These are phyloP conservation scores for Cercospora nicotianae DNA, from an alignment of 2,329 filamentous ascomycete species.

Conservation along the genomic window DNA sequence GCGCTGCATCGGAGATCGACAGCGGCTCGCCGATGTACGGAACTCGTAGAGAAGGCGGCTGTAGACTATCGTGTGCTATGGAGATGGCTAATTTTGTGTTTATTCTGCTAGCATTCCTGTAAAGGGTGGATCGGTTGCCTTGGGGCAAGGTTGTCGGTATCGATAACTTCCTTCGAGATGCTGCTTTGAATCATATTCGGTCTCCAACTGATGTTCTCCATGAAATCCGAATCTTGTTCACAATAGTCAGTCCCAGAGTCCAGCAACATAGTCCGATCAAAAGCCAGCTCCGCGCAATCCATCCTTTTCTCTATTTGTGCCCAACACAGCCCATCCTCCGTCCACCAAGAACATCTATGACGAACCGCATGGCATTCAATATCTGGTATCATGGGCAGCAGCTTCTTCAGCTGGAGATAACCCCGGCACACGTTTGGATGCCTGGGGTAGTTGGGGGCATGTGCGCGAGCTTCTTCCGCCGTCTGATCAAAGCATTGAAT, in stretches of 20 bases:
- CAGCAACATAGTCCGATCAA: neutral
- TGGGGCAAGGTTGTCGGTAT: neutral
- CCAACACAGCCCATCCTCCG: neutral
- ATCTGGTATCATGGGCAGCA: neutral
- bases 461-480: neutral
- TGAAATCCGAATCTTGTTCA: neutral
- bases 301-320: neutral
- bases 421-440: neutral
- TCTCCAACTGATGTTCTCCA: neutral
- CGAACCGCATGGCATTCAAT: neutral
- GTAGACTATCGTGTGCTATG: neutral
- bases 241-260: neutral
- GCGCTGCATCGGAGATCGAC: neutral
- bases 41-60: neutral
- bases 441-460: neutral
- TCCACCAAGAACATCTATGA: neutral
- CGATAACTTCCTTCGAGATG: neutral
- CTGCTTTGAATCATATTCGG: neutral
- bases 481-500: neutral
- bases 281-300: neutral
- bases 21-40: neutral
- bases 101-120: neutral
- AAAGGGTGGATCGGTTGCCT: neutral
- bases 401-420: neutral
- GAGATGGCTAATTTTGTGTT: neutral